Base-by-base conservation (phyloP, 2,329 filamentous ascomycete species). In the Nemania sp. region DNA sequence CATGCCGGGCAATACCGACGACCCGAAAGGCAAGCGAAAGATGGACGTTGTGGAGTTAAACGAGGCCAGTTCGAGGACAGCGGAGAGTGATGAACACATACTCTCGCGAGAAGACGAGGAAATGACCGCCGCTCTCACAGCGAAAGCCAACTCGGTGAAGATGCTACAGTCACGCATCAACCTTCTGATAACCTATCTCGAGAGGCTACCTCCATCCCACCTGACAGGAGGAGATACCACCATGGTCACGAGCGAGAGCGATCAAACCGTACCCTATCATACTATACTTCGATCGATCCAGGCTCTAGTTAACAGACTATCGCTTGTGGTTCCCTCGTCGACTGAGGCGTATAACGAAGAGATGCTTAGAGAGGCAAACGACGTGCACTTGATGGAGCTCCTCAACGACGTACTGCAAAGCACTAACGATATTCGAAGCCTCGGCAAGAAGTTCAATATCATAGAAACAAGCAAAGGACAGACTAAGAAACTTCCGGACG, bases 61-160 rank as follows among this genome's bases (percentile, higher is more conserved):
- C 39, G 59, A 69, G 17, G 57, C 68, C 19, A 65, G 71, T 28
- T 52, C 65, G 26, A 50, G 56, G 22, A n/a, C 55, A 11, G 70
- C 66, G 20, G 47, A 60, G 28, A 14, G 47, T 5, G 72, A 79
- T 14, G 74, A 78, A 52, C 70, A 72, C 30, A 66, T 76, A 42
- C 73, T 86, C n/a, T 79, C 78, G 0, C 72, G 75, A 15, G 82
- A 83, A 56, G 83, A 86, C 57, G 80, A 85, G 49, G 83, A 86
- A 68, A 76, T 81, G 67, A 77, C 86, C 50, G 77, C 82, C 22
- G 76, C 82, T 14, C 83, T 99, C 19, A 94, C 87, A 23, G 89
- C 91, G 56, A 96, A 96, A 66, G 83, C 88, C 59, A 97, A 97
- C 72, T 92, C 94, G 22, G 88, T 97, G 67, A 93, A 91, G 74